Conservation (phyloP, 1,284 basidiomycete genomes). For the Rhodotorula sp. region DNA sequence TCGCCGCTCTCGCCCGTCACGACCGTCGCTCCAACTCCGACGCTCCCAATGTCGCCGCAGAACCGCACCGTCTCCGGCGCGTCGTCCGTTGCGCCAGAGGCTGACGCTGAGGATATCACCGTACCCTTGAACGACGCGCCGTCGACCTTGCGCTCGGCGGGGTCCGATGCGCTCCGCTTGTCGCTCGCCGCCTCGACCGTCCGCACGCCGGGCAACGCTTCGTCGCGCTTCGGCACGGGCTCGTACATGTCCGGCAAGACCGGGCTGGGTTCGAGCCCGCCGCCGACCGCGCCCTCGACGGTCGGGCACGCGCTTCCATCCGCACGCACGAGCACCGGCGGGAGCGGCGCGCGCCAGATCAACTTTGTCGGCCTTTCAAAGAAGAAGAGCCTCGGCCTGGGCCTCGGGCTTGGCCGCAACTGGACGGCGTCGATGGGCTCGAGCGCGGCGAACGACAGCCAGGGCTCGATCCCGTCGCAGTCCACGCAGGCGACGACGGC, state of each 20-base stretch:
- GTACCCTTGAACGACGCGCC: slow-evolving; percentile 42
- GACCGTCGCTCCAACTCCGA: background rate
- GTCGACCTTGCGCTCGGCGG: slow-evolving; percentile 25
- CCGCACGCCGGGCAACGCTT: slow-evolving; percentile 21
- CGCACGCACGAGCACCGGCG: slow-evolving; percentile 22
- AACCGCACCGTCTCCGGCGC: slow-evolving; percentile 31
- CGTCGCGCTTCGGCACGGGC: slow-evolving; percentile 18
- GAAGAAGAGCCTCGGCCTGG: slow-evolving; percentile 45
- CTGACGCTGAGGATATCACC: slow-evolving; percentile 28
- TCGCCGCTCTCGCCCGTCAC: background rate
- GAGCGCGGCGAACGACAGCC: slow-evolving; percentile 18
- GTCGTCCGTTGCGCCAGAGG: slow-evolving; percentile 43
- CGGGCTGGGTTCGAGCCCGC: slow-evolving; percentile 33
- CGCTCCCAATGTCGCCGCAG: slow-evolving; percentile 11
- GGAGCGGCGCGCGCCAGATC: slow-evolving; percentile 24
- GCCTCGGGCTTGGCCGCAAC: slow-evolving; percentile 32
- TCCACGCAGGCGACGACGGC: slow-evolving; percentile 12
- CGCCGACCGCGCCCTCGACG: slow-evolving; percentile 9
- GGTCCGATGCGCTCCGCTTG: slow-evolving; percentile 9
- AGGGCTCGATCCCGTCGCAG: slow-evolving; percentile 19
- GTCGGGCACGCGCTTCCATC: background rate
- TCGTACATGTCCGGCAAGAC: slow-evolving; percentile 34
- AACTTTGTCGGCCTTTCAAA: slow-evolving; percentile 43
- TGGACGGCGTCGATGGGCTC: slow-evolving; percentile 14
- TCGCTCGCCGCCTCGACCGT: slow-evolving; percentile 26